Percentiles rank a stretch among this genome's conserved stretches.
These are phyloP conservation scores for Tilletia walkeri DNA, from an alignment of 1,284 basidiomycete species.

Conservation along the genomic window DNA sequence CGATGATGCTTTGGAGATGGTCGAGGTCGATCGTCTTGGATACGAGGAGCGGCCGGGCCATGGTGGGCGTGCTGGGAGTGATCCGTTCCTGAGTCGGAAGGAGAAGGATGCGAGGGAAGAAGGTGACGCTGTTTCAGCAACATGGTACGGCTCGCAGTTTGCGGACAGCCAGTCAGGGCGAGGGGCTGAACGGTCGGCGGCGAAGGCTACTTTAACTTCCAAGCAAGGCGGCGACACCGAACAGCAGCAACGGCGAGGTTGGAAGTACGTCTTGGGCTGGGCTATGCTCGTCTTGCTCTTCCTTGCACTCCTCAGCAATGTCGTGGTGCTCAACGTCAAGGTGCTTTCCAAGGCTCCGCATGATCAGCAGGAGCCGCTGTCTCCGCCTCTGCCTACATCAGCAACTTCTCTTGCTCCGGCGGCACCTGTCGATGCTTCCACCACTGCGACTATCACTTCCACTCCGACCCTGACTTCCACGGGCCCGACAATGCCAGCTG, in stretches of 20 bases:
- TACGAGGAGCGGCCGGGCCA: too few relatives aligned
- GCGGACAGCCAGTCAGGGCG: not conserved
- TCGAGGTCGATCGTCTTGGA: too few relatives aligned
- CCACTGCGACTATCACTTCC: too few relatives aligned
- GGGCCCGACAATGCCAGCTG: not conserved
- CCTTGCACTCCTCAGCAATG: not conserved
- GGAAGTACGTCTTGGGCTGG: not conserved
- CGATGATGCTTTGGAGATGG: too few relatives aligned
- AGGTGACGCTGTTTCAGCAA: constrained; percentile 61
- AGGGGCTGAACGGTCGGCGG: too few relatives aligned
- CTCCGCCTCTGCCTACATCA: not conserved
- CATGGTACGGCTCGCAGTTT: constrained; percentile 69
- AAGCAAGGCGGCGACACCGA: not conserved
- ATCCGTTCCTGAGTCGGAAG: too few relatives aligned
- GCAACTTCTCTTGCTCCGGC: too few relatives aligned
- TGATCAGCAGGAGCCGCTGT: not conserved
- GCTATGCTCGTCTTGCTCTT: not conserved
- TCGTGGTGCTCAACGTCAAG: constrained; percentile 3
- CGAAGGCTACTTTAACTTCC: too few relatives aligned
- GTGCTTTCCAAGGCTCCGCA: not conserved
- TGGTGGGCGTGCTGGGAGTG: too few relatives aligned
- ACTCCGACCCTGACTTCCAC: not conserved
- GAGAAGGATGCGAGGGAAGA: not conserved
- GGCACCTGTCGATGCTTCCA: too few relatives aligned
- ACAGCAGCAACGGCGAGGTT: not conserved